Evolutionary conservation across 768 basidiomycete genomes (phyloP), one percentile per base, ranked within the genome.

Genomic region (Phylloporus sp.): DNA sequence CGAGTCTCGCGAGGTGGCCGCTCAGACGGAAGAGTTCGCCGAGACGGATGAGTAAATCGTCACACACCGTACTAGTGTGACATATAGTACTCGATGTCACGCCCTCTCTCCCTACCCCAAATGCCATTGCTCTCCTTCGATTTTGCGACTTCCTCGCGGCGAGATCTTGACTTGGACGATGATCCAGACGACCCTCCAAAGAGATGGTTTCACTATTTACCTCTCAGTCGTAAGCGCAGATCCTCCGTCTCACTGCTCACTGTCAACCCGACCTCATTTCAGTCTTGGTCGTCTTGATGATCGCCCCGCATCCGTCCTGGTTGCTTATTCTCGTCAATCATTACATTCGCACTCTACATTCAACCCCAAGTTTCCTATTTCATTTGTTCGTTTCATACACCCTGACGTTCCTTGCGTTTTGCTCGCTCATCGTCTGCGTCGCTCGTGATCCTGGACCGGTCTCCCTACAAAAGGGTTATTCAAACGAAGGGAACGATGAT

Each of bases 391-490:
- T 72, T 46, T 77, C 76, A 17, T 88, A 86, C 59, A 69, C 76
- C 36, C 73, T 91, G 31, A 79, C 80, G 2, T 83, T 90, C 60
- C 65, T 85, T 62, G 76, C 79, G 13, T 76, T 86, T 57, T 81
- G 79, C 7, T 86, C 88, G 14, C 78, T 91, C 53, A 81, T 87
- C 41, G 74, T 85, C 33, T 83, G 84, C 52, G 69, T 87, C 32
- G 76, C 70, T 23, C 78, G 89, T 48, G 86, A 91, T 63, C 90
- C 89, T 11, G 89, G 89, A 0, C 79, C 81, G 6, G 75, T 82
- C 21, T 46, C 59, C 36, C 42, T 50, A 57, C 18, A 61, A 61
- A 35, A 49, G 55, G 15, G 23, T 41, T n/a, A n/a, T n/a, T 48
- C 46, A 29, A 55, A 55, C 7, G 67, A 56, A 5, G 69, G 45